Percentiles rank a stretch among this genome's conserved stretches.
These are phyloP conservation scores for Colletotrichum somersetense DNA, from an alignment of 2,329 filamentous ascomycete genomes.

Conservation along the genomic window DNA sequence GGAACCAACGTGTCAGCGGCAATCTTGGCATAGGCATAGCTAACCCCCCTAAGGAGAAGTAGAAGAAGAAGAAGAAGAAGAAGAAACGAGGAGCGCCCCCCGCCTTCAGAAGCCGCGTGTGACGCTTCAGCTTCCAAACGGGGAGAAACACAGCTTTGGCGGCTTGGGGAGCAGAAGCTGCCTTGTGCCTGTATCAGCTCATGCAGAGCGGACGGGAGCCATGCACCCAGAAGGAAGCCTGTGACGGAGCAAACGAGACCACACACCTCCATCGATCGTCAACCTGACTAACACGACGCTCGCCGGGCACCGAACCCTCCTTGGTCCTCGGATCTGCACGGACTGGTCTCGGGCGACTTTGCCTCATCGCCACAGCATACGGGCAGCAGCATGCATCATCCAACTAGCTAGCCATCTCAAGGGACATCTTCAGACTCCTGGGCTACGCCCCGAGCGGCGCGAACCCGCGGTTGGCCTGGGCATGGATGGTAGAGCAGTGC, in stretches of 20 bases:
- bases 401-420: conserved; percentile 14
- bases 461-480: conserved; percentile 20
- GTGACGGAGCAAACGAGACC: neutral
- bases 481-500: conserved; percentile 15
- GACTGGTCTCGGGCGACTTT: conserved; percentile 36
- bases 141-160: conserved; percentile 4
- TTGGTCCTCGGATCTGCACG: conserved; percentile 39
- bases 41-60: neutral
- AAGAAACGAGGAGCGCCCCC: conserved; percentile 1
- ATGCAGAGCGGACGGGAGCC: conserved; percentile 12
- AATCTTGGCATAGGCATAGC: conserved; percentile 4
- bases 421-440: conserved; percentile 25
- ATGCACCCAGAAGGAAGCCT: conserved; percentile 6
- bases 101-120: neutral
- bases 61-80: neutral
- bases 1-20: conserved; percentile 25
- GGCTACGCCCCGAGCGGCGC: conserved; percentile 33
- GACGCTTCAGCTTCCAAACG: neutral
- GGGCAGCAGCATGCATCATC: conserved; percentile 28
- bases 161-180: conserved; percentile 6
- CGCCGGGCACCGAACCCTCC: conserved; percentile 4
- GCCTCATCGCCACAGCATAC: conserved; percentile 34
- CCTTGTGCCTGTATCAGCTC: conserved; percentile 23
- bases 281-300: conserved; percentile 5
- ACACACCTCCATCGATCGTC: conserved; percentile 5